These are phyloP conservation scores for Aspergillus olivimuriae DNA, from an alignment of 495 filamentous ascomycete genomes.

Conservation along the genomic window DNA sequence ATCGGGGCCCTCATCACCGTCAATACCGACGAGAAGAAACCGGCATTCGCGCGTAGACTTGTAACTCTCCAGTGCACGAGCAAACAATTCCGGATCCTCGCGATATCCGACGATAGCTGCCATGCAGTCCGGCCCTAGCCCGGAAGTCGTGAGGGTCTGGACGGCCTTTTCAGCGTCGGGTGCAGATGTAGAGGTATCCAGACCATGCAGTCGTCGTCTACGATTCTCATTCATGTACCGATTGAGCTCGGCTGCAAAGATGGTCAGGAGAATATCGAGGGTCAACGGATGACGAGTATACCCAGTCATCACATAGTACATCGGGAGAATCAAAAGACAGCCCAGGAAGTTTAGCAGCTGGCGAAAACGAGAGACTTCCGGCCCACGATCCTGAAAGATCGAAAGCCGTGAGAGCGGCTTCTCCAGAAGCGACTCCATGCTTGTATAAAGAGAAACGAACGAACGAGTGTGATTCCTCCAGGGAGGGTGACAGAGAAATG, in stretches of 20 bases:
- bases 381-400: conserved; percentile 15
- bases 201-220: conserved; percentile 9
- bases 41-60: conserved; percentile 17
- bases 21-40: conserved; percentile 25
- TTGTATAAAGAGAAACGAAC: conserved; percentile 1
- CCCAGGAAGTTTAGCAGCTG: conserved; percentile 23
- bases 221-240: conserved; percentile 18
- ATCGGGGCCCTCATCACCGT: conserved; percentile 23
- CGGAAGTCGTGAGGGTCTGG: neutral
- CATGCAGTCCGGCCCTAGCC: conserved; percentile 17
- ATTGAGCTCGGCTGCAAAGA: conserved; percentile 21
- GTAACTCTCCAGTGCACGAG: conserved; percentile 27
- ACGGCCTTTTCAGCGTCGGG: conserved; percentile 12
- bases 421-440: conserved; percentile 6
- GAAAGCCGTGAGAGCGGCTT: conserved; percentile 12
- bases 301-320: conserved; percentile 17
- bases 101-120: conserved; percentile 29
- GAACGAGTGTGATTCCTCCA: conserved; percentile 5
- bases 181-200: neutral
- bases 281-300: conserved; percentile 19
- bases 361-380: conserved; percentile 18
- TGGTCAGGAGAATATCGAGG: conserved; percentile 20
- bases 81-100: conserved; percentile 25
- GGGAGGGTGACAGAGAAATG: too few relatives aligned
- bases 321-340: conserved; percentile 17